These are phyloP conservation scores for Penicillium maclennaniae DNA, from an alignment of 495 filamentous ascomycete species.

Conservation along the genomic window DNA sequence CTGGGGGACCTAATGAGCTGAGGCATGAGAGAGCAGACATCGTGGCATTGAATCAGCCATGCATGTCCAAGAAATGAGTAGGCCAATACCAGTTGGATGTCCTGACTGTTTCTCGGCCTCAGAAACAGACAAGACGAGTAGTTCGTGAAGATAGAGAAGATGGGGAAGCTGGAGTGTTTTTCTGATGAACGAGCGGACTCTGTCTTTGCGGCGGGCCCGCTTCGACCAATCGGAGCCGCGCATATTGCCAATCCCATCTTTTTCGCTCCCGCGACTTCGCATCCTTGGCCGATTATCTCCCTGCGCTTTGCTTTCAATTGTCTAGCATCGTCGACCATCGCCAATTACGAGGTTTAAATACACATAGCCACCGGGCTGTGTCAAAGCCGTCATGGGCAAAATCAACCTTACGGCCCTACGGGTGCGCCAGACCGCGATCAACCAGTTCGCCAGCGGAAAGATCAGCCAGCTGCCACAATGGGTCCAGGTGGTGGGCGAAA, in stretches of 20 bases:
- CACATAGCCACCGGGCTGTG: background rate
- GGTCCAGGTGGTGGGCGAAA: slow-evolving; percentile 66
- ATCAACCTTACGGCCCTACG: slow-evolving; percentile 69
- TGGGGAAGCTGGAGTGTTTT: slow-evolving; percentile 21
- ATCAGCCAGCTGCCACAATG: slow-evolving; percentile 60
- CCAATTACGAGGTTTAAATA: background rate
- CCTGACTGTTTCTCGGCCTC: slow-evolving; percentile 13
- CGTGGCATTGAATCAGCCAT: slow-evolving; percentile 47
- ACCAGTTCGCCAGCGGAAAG: slow-evolving; percentile 50
- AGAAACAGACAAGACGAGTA: slow-evolving; percentile 9
- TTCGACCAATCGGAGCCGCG: slow-evolving; percentile 39
- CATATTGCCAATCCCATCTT: slow-evolving; percentile 37
- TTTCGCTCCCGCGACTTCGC: slow-evolving; percentile 28
- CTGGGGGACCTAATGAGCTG: slow-evolving; percentile 50
- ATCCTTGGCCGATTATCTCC: slow-evolving; percentile 4
- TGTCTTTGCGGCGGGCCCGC: slow-evolving; percentile 40
- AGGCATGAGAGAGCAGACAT: slow-evolving; percentile 67
- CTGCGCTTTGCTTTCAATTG: background rate
- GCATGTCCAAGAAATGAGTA: slow-evolving; percentile 31
- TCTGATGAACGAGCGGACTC: slow-evolving; percentile 26
- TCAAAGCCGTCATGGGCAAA: slow-evolving; percentile 53
- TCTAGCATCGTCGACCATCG: background rate
- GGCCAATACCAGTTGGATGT: slow-evolving; percentile 16
- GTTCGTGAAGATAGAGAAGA: slow-evolving; percentile 1
- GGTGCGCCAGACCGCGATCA: slow-evolving; percentile 63